Evolutionary conservation across 1,284 basidiomycete genomes (phyloP).

Genomic region (Papiliotrema laurentii): DNA sequence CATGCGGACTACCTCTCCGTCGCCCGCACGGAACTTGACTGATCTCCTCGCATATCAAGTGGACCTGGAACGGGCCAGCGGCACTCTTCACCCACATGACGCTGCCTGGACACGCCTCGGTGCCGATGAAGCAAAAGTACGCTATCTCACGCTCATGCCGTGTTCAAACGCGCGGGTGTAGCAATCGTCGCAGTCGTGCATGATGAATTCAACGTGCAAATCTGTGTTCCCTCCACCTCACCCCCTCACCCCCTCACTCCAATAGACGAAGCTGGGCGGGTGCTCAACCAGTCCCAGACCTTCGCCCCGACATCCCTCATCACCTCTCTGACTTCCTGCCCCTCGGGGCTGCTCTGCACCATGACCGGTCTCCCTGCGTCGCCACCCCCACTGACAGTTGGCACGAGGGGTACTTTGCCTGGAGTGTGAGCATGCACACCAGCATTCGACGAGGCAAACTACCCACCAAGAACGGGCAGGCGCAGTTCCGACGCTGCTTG

Average conservation of each 20-base stretch:
- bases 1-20: too few relatives aligned
- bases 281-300: constrained; percentile 41
- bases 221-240: too few relatives aligned
- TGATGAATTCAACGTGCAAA: too few relatives aligned
- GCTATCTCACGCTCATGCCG: too few relatives aligned
- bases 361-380: constrained; percentile 62
- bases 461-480: constrained; percentile 65
- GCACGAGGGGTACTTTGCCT: constrained; percentile 70
- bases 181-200: too few relatives aligned
- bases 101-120: too few relatives aligned
- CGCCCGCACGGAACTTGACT: too few relatives aligned
- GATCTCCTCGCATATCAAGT: too few relatives aligned
- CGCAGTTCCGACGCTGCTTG: constrained; percentile 59
- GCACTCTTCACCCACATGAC: too few relatives aligned
- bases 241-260: constrained; percentile 22
- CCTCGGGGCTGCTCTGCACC: constrained; percentile 35
- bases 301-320: constrained; percentile 33
- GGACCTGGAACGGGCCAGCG: too few relatives aligned
- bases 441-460: neutral
- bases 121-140: too few relatives aligned
- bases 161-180: too few relatives aligned
- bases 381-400: constrained; percentile 67
- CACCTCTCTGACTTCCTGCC: constrained; percentile 34
- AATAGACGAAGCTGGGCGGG: constrained; percentile 7
- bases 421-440: neutral